Evolutionary conservation across 495 filamentous ascomycete genomes (phyloP).

Genomic region (Sabuloglossum arenarium): DNA sequence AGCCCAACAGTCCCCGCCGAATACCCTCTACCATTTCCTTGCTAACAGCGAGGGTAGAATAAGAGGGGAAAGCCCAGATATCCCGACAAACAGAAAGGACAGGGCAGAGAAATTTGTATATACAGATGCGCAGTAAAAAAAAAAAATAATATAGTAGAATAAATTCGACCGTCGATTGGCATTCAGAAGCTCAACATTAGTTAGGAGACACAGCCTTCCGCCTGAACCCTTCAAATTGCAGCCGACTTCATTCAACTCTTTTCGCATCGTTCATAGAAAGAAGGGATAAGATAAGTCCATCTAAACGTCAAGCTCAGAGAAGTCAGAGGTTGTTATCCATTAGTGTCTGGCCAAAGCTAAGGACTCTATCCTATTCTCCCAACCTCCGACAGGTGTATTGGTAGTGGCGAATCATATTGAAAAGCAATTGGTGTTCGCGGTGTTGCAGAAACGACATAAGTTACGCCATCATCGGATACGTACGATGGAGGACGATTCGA

Average conservation of each 20-base stretch:
- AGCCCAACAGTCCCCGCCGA: no score
- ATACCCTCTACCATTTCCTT: no score
- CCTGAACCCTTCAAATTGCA: background rate
- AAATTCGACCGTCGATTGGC: no score
- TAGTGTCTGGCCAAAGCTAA: background rate
- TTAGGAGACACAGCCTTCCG: background rate
- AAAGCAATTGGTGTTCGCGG: constrained; percentile 28
- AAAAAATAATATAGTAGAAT: no score
- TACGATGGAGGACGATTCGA: constrained; percentile 44
- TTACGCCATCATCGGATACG: constrained; percentile 46
- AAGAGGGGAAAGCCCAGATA: no score
- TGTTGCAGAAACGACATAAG: constrained; percentile 41
- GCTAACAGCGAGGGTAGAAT: no score
- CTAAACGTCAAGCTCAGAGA: background rate
- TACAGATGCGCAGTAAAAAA: no score
- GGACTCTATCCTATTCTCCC: constrained; percentile 7
- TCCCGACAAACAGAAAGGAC: no score
- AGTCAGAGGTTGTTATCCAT: background rate
- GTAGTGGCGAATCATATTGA: constrained; percentile 20
- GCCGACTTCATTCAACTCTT: background rate
- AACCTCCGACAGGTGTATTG: constrained; percentile 24
- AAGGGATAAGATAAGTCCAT: background rate
- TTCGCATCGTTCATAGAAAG: no score
- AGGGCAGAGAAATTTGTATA: no score
- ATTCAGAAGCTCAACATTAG: no score